Base-by-base conservation (phyloP, 1,284 basidiomycete genomes). In the Austroboletus olivaceoglutinosus region DNA sequence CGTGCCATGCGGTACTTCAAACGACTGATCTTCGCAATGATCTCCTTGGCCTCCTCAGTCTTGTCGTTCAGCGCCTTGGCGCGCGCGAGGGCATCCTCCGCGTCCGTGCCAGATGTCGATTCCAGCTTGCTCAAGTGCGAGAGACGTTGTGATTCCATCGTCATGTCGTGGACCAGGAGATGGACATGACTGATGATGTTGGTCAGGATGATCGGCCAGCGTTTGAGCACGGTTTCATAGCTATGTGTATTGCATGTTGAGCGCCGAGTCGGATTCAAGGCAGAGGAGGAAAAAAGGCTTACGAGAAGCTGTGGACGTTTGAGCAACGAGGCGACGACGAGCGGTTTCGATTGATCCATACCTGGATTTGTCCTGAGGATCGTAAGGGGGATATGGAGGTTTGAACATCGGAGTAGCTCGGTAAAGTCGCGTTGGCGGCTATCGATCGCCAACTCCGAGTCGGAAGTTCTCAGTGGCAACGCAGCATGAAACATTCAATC, bases 141-240 rank as follows among this genome's bases (percentile, higher is more conserved):
- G 15, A 49, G 49, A 7, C 41, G 45, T 34, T 46, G 49, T 11
- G 57, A 53, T 27, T 58, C 58, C 55, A 73, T 55, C 15, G 74
- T 72, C 31, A 82, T 65, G 50, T 76, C 69, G 63, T 86, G 82
- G 48, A 82, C 80, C 53, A 73, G 67, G 44, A 77, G 78, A 60
- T 85, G 80, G 40, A 93, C 70, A 43, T 81, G 80, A 64, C 91
- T 87, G 57, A 93, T 85, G 50, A 91, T 77, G 51, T 80, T 78
- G 7, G 92, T 92, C 43, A 94, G 75, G 58, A 96, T 98, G 29
- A 89, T 78, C 1, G 96, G 96, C 96, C 96, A 98, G 51, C 93
- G 77, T 67, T 77, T 76, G 47, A 75, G 59, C 9, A 83, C 76
- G 4, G 81, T 82, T 43, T 80, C 75, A 54, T 79, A 84, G 45